These are phyloP conservation scores for Lepidium didymum DNA, from an alignment of 345 rosid genomes.

Conservation along the genomic window DNA sequence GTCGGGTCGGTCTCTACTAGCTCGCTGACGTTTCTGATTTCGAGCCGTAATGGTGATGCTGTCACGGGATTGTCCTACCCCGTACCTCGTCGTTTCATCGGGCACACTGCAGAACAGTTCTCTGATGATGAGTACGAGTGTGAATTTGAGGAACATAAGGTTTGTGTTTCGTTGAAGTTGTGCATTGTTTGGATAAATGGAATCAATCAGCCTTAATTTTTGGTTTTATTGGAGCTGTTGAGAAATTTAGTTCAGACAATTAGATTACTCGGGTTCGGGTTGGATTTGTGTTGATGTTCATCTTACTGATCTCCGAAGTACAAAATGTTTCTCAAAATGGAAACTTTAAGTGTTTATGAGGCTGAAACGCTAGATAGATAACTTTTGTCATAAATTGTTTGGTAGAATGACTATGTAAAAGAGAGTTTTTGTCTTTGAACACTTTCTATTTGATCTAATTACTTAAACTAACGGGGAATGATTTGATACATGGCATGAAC, in stretches of 20 bases:
- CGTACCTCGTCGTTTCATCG: slow-evolving; percentile 34
- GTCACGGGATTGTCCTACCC: not conserved
- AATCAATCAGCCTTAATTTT: not conserved
- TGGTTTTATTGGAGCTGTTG: not conserved
- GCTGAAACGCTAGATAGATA: not conserved
- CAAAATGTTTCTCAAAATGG: not conserved
- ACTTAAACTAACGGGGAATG: not conserved
- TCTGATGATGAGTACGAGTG: slow-evolving; percentile 91
- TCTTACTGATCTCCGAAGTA: not conserved
- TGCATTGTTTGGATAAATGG: not conserved
- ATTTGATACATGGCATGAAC: not conserved
- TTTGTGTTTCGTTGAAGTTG: slow-evolving; percentile 15
- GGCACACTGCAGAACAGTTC: slow-evolving; percentile 74
- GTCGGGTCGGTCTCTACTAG: slow-evolving; percentile 14
- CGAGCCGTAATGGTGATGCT: not conserved
- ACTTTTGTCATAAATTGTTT: not conserved
- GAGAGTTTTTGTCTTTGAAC: not conserved
- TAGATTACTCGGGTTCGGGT: not conserved
- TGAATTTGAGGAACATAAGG: slow-evolving; percentile 81
- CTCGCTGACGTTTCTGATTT: slow-evolving; percentile 18
- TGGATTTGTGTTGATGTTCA: not conserved
- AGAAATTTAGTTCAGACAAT: not conserved
- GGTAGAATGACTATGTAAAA: not conserved
- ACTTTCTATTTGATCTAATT: not conserved
- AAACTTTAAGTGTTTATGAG: slow-evolving; percentile 11